These are phyloP conservation scores for Eucalyptus albens DNA, from an alignment of 345 rosid species.

Conservation along the genomic window DNA sequence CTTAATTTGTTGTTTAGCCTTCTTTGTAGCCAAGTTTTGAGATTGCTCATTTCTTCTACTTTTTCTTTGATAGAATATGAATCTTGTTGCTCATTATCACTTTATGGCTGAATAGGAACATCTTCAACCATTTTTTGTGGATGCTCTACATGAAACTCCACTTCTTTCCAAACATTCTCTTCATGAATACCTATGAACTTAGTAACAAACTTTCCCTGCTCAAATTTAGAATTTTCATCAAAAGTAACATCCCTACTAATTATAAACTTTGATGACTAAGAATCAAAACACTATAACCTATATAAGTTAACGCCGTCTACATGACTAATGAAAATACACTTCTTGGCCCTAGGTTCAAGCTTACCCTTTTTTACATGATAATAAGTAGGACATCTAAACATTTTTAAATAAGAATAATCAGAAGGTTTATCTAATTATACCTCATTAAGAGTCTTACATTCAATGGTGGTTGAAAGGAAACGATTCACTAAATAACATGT, in stretches of 20 bases:
- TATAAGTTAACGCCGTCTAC: accelerated
- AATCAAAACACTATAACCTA: not conserved
- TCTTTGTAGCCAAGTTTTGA: not conserved
- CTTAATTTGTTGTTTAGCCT: not conserved
- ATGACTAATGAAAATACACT: not conserved
- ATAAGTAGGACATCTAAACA: not conserved
- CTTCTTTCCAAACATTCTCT: not conserved
- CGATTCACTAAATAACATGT: not conserved
- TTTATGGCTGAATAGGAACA: accelerated
- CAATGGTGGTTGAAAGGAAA: accelerated
- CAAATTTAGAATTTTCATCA: not conserved
- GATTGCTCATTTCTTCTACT: not conserved
- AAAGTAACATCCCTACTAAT: not conserved
- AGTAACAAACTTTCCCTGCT: not conserved
- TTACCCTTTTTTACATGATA: not conserved
- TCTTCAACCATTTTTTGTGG: not conserved
- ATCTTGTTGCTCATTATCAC: not conserved
- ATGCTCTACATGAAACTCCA: not conserved
- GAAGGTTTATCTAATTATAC: not conserved
- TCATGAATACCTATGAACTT: not conserved
- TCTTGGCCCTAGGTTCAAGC: not conserved
- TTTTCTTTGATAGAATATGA: not conserved
- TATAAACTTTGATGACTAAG: not conserved
- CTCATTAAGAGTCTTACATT: not conserved
- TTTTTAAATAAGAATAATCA: no score